These are phyloP conservation scores for Neurospora sp. DNA, from an alignment of 2,329 filamentous ascomycete species.

Conservation along the genomic window DNA sequence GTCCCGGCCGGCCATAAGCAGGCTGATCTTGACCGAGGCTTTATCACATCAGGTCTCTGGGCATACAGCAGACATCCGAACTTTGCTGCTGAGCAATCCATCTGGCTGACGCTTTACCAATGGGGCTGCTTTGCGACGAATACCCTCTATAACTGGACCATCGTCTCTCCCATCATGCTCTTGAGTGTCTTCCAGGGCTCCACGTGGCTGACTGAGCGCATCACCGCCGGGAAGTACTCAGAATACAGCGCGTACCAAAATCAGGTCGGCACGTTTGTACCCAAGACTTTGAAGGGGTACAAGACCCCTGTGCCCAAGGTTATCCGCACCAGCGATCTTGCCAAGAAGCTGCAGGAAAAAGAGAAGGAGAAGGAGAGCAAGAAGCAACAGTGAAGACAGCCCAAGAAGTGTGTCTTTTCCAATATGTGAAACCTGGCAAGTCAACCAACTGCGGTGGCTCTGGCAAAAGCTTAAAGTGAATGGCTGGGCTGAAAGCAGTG, in stretches of 20 bases:
- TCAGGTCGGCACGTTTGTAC: slow-evolving; percentile 75
- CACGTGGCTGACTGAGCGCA: slow-evolving; percentile 75
- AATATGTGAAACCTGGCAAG: not conserved
- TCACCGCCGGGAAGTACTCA: slow-evolving; percentile 73
- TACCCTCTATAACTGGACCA: slow-evolving; percentile 68
- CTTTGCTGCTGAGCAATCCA: slow-evolving; percentile 81
- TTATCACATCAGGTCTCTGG: slow-evolving; percentile 77
- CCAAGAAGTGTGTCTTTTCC: not conserved
- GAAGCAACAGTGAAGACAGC: slow-evolving; percentile 14
- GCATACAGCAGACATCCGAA: slow-evolving; percentile 87
- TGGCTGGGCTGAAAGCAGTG: not conserved
- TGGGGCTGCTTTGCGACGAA: slow-evolving; percentile 73
- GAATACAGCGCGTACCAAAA: slow-evolving; percentile 81
- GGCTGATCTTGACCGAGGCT: slow-evolving; percentile 80
- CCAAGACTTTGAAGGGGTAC: slow-evolving; percentile 40
- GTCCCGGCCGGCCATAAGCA: slow-evolving; percentile 55
- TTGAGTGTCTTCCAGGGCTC: slow-evolving; percentile 81
- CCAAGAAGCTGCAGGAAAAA: slow-evolving; percentile 33
- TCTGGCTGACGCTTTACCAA: slow-evolving; percentile 82
- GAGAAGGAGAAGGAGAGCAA: slow-evolving; percentile 29
- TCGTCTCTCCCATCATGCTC: slow-evolving; percentile 57
- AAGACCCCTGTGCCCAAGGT: slow-evolving; percentile 33
- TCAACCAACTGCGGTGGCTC: not conserved
- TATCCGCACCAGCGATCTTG: slow-evolving; percentile 41
- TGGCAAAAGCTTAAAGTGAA: not conserved